Evolutionary conservation across 2,329 filamentous ascomycete species (phyloP).

Genomic region (Fusarium armeniacum): DNA sequence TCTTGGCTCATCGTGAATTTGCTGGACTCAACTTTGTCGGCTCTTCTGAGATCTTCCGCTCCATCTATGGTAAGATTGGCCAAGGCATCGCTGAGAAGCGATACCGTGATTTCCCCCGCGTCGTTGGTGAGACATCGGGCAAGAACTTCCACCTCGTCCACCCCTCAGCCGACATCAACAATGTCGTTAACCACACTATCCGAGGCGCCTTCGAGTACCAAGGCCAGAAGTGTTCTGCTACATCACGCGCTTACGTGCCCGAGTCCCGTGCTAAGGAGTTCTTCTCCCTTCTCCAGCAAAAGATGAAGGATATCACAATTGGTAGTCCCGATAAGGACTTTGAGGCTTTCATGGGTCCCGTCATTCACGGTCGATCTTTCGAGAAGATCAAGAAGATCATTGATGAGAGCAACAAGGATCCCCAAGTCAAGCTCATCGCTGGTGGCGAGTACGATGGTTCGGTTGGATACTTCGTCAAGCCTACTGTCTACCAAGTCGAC

Average conservation of each 20-base stretch:
- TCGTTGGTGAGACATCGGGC: constrained; percentile 91
- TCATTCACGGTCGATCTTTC: constrained; percentile 86
- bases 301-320: constrained; percentile 77
- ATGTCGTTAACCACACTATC: constrained; percentile 86
- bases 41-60: constrained; percentile 90
- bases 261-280: constrained; percentile 80
- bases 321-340: constrained; percentile 77
- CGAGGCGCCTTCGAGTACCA: constrained; percentile 92
- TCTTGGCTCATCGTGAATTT: constrained; percentile 83
- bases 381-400: constrained; percentile 83
- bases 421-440: constrained; percentile 76
- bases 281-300: constrained; percentile 72
- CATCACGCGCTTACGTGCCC: constrained; percentile 84
- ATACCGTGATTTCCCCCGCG: constrained; percentile 87
- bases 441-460: constrained; percentile 83
- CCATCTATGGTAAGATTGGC: constrained; percentile 88
- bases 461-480: constrained; percentile 85
- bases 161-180: constrained; percentile 79
- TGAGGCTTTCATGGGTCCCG: constrained; percentile 84
- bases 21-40: constrained; percentile 95
- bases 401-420: constrained; percentile 81
- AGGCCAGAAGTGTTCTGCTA: constrained; percentile 91
- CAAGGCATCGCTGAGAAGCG: constrained; percentile 82
- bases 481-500: constrained; percentile 82
- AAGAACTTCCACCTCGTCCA: constrained; percentile 95